Evolutionary conservation across 2,329 filamentous ascomycete genomes (phyloP).

Genomic region (Albifimbria verrucaria): DNA sequence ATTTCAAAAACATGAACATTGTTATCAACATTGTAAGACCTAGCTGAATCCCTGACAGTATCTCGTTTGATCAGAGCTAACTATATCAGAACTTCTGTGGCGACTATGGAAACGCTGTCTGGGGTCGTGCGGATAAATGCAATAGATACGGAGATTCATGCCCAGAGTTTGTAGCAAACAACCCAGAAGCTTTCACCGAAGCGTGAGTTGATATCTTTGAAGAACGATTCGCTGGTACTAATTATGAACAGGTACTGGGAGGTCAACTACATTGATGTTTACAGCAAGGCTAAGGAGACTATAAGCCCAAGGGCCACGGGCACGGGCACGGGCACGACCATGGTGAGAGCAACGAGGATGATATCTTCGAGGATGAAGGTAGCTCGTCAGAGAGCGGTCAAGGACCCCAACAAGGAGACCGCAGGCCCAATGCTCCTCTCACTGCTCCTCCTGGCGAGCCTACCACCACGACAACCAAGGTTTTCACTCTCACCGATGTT

Average conservation of each 20-base stretch:
- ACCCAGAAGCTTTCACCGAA: constrained; percentile 39
- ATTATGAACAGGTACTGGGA: constrained; percentile 41
- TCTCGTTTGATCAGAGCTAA: constrained; percentile 2
- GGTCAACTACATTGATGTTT: constrained; percentile 52
- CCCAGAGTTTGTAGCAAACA: constrained; percentile 41
- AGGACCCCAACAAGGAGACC: neutral
- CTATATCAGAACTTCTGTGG: constrained; percentile 73
- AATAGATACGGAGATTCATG: constrained; percentile 39
- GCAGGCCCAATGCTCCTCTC: neutral
- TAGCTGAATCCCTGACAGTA: accelerated
- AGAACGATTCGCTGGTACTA: neutral
- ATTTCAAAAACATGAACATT: constrained; percentile 68
- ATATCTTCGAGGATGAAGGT: neutral
- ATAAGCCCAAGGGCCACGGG: neutral
- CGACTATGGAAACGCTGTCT: constrained; percentile 59
- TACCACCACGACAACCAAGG: constrained; percentile 4
- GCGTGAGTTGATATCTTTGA: constrained; percentile 21
- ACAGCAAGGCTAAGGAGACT: constrained; percentile 19
- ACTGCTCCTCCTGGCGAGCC: constrained; percentile 1
- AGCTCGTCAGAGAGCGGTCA: neutral
- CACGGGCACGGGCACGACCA: neutral
- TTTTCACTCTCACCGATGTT: constrained; percentile 1
- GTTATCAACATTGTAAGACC: constrained; percentile 62
- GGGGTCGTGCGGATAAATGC: constrained; percentile 38
- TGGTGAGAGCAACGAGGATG: neutral